Conservation (phyloP, 2,329 filamentous ascomycete species). For the Anthostomella pinea region DNA sequence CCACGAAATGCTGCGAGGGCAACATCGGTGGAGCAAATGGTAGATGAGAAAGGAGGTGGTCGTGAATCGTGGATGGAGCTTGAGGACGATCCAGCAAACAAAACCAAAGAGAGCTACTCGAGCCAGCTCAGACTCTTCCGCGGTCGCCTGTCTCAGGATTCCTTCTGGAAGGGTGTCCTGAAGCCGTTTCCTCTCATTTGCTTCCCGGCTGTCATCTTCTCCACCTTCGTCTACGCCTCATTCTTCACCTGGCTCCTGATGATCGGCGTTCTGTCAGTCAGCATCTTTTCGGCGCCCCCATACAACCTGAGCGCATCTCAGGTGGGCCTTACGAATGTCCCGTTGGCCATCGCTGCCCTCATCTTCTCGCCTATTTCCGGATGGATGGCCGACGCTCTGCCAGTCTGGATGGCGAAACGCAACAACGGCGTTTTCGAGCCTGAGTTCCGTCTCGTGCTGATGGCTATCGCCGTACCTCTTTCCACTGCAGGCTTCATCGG, state of each 20-base stretch:
- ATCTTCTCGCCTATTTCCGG: slow-evolving; percentile 23
- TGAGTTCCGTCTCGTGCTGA: slow-evolving; percentile 24
- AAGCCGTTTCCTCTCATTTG: slow-evolving; percentile 28
- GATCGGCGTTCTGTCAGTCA: slow-evolving; percentile 24
- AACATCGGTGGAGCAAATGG: slow-evolving; percentile 3
- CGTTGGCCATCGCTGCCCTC: slow-evolving; percentile 19
- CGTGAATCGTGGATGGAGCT: slow-evolving; percentile 7
- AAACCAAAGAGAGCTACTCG: slow-evolving; percentile 19
- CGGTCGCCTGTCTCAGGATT: slow-evolving; percentile 25
- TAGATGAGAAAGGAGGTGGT: slow-evolving; percentile 3
- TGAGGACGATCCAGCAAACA: slow-evolving; percentile 12
- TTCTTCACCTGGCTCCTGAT: slow-evolving; percentile 26
- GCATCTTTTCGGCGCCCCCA: slow-evolving; percentile 20
- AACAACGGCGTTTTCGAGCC: slow-evolving; percentile 23
- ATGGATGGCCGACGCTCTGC: slow-evolving; percentile 24
- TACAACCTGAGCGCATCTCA: slow-evolving; percentile 23
- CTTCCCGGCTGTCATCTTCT: slow-evolving; percentile 26
- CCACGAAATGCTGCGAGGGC: slow-evolving; percentile 2
- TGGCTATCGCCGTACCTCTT: slow-evolving; percentile 19
- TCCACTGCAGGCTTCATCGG: slow-evolving; percentile 23
- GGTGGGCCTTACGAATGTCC: slow-evolving; percentile 24
- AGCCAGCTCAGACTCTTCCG: slow-evolving; percentile 26
- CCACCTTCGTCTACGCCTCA: slow-evolving; percentile 24
- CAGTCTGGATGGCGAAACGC: slow-evolving; percentile 23
- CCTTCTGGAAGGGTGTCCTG: slow-evolving; percentile 24